Evolutionary conservation across 2,329 filamentous ascomycete genomes (phyloP).

Genomic region (Chaetomium olivaceum): DNA sequence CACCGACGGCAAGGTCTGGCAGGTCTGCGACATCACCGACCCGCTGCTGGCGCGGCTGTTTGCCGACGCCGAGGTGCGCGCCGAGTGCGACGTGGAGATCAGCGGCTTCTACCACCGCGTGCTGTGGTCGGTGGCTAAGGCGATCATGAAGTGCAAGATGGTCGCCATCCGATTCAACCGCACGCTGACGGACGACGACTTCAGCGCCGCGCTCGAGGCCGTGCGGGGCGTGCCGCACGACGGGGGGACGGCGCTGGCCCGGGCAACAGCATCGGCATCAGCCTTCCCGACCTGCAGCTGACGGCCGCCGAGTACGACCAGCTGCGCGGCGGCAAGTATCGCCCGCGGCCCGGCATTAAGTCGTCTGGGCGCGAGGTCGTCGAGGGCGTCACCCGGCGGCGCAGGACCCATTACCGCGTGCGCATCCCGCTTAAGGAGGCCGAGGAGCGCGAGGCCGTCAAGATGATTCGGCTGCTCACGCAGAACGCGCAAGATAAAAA

Average conservation of each 20-base stretch:
- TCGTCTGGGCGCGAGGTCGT: slow-evolving; percentile 27
- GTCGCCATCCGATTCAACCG: slow-evolving; percentile 62
- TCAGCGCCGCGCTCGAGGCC: slow-evolving; percentile 44
- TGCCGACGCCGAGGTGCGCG: slow-evolving; percentile 59
- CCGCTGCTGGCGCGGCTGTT: slow-evolving; percentile 69
- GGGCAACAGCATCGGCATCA: slow-evolving; percentile 40
- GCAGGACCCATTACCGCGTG: slow-evolving; percentile 34
- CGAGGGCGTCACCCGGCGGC: slow-evolving; percentile 23
- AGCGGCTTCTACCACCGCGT: slow-evolving; percentile 87
- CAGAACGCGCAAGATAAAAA: slow-evolving; percentile 12
- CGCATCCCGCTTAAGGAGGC: slow-evolving; percentile 34
- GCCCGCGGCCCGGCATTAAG: slow-evolving; percentile 30
- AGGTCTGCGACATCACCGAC: slow-evolving; percentile 89
- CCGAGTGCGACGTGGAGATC: slow-evolving; percentile 57
- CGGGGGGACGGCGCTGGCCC: slow-evolving; percentile 29
- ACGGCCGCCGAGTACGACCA: slow-evolving; percentile 42
- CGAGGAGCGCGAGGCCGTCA: slow-evolving; percentile 33
- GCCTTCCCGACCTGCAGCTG: slow-evolving; percentile 43
- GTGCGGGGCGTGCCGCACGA: slow-evolving; percentile 27
- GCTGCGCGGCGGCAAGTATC: slow-evolving; percentile 39
- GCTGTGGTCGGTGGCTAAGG: slow-evolving; percentile 78
- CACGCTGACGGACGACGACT: slow-evolving; percentile 50
- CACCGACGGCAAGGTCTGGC: slow-evolving; percentile 87
- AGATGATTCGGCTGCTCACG: slow-evolving; percentile 33
- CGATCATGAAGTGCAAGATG: slow-evolving; percentile 87